Percentiles rank a stretch among this genome's conserved stretches.
phyloP scores from a whole-genome alignment of 1,139 yeast genomes.

The Protomyces macrosporus region DNA sequence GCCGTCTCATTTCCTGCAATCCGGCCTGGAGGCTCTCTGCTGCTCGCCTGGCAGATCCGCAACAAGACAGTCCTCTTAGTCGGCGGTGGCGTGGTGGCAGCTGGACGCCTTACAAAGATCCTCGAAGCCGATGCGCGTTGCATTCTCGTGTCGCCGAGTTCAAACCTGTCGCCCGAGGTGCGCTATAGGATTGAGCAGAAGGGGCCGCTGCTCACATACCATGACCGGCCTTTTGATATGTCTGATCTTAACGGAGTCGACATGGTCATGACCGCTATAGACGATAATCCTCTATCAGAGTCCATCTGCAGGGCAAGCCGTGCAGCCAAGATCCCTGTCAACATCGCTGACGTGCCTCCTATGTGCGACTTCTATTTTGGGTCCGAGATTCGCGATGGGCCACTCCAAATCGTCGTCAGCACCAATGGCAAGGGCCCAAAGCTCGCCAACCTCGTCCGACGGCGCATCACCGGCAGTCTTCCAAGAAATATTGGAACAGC shows the following conservation, averaged over 20 bases:
- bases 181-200: conserved; percentile 45
- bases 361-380: conserved; percentile 85
- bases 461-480: conserved; percentile 46
- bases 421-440: conserved; percentile 82
- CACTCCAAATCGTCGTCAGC: conserved; percentile 72
- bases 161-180: conserved; percentile 48
- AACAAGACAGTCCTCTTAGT: conserved; percentile 61
- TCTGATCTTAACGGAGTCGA: conserved; percentile 36
- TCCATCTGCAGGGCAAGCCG: conserved; percentile 59
- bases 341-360: conserved; percentile 79
- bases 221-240: conserved; percentile 47
- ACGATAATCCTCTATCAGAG: conserved; percentile 59
- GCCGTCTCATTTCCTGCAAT: conserved; percentile 27
- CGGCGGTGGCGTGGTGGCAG: conserved; percentile 74
- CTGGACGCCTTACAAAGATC: conserved; percentile 61
- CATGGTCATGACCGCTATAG: conserved; percentile 69
- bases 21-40: conserved; percentile 48
- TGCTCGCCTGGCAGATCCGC: conserved; percentile 69
- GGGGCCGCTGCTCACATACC: conserved; percentile 46
- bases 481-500: conserved; percentile 45
- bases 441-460: conserved; percentile 61
- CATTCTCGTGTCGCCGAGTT: conserved; percentile 59
- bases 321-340: conserved; percentile 53
- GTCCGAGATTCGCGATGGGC: conserved; percentile 69
- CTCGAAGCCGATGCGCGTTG: conserved; percentile 64